A percentile compares a stretch with the other conserved stretches of the same genome.
These are phyloP conservation scores for Penicillium soppii DNA, from an alignment of 495 filamentous ascomycete genomes.

Conservation along the genomic window DNA sequence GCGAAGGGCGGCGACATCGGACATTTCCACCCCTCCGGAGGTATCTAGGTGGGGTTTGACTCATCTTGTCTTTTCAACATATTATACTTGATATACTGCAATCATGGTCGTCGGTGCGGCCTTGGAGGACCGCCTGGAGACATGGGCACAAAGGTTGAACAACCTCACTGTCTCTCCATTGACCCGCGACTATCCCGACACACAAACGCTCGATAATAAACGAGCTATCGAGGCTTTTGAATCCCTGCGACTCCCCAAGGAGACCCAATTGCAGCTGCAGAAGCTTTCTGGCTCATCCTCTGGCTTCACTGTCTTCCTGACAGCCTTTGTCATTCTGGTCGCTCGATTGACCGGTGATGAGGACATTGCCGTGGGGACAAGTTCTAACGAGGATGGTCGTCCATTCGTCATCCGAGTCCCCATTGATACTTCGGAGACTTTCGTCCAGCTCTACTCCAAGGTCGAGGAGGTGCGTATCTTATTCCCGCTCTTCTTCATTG, in stretches of 20 bases:
- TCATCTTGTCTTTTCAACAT: slow-evolving; percentile 16
- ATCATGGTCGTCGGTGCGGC: slow-evolving; percentile 38
- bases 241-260: slow-evolving; percentile 38
- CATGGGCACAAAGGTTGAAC: slow-evolving; percentile 49
- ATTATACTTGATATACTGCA: slow-evolving; percentile 24
- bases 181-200: slow-evolving; percentile 50
- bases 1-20: slow-evolving; percentile 25
- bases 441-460: slow-evolving; percentile 40
- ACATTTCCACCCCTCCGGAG: slow-evolving; percentile 21
- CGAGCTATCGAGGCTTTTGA: slow-evolving; percentile 51
- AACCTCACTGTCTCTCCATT: slow-evolving; percentile 51
- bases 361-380: slow-evolving; percentile 51
- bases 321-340: slow-evolving; percentile 49
- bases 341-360: slow-evolving; percentile 54
- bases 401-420: slow-evolving; percentile 49
- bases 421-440: slow-evolving; percentile 39
- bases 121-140: slow-evolving; percentile 46
- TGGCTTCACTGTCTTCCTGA: slow-evolving; percentile 46
- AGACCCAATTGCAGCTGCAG: slow-evolving; percentile 37
- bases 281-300: slow-evolving; percentile 41
- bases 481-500: not conserved
- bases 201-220: slow-evolving; percentile 36
- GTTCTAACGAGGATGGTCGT: slow-evolving; percentile 42
- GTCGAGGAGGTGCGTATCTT: slow-evolving; percentile 44
- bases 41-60: slow-evolving; percentile 17